Evolutionary conservation across 306 rosid genomes (phyloP), one percentile per base, ranked within the genome.

Genomic region (Quercus ilex): DNA sequence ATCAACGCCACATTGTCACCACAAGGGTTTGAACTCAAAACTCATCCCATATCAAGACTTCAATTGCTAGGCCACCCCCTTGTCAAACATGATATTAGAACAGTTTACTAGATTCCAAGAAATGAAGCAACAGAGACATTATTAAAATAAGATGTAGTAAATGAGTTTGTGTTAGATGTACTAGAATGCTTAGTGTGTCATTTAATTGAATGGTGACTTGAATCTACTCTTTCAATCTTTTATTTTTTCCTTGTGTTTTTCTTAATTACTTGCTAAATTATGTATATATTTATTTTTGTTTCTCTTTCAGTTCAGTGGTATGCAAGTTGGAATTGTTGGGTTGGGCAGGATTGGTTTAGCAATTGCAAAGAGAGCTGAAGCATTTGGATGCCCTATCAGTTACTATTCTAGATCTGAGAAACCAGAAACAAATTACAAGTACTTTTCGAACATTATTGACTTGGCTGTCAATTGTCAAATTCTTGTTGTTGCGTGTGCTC

Each of bases 301-400:
- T 68, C n/a, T 74, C 52, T 79, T 85, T 74, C 92, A 92, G 97
- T 89, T 90, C 78, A 87, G 87, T 57, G 89, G 91, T 4, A 90
- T 85, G 83, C 64, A 88, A 2, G 83, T 92, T 53, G 97, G 96
- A 76, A 89, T 92, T 75, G 65, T 91, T 77, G 94, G 97, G 17
- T 64, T 92, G 81, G 97, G 97, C 51, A 89, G 96, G 75, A 92
- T 89, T 55, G 97, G 97, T 28, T 80, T 85, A 10, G 91, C 92
- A 69, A 87, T 91, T 57, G 97, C 93, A 35, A 88, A 84, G 78
- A 88, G 96, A 83, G 92, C 88, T 46, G 79, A 41, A 57, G 90
- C 88, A 12, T 92, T 91, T 81, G 94, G 88, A 10, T 91, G 93
- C 55, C 71, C 76, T 21, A 35, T 92, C 68, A 77, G 85, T 62